Conservation (phyloP, 192 early-diverging fungal species). For the Gryganskiella cystojenkinii region DNA sequence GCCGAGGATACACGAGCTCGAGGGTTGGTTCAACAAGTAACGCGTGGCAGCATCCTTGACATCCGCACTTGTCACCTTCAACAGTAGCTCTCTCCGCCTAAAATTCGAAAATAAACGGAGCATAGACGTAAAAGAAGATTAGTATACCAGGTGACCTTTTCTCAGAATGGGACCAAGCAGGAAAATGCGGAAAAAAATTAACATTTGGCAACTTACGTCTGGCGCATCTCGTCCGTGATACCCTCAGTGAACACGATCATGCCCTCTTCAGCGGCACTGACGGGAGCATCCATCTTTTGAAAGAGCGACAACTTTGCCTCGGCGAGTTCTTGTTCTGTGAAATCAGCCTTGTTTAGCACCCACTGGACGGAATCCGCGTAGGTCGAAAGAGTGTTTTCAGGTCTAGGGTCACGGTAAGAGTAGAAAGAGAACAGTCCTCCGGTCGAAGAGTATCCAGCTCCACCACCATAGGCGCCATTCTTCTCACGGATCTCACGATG, state of each 20-base stretch:
- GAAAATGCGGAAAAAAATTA: not conserved
- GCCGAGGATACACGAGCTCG: constrained; percentile 46
- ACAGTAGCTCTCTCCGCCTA: constrained; percentile 80
- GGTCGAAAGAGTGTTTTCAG: constrained; percentile 76
- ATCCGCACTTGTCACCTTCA: constrained; percentile 73
- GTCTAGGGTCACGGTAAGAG: constrained; percentile 93
- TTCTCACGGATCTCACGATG: constrained; percentile 98
- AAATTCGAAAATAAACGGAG: constrained; percentile 13
- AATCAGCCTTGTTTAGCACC: constrained; percentile 62
- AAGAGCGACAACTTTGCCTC: constrained; percentile 95
- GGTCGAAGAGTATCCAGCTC: constrained; percentile 74
- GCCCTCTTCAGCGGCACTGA: constrained; percentile 87
- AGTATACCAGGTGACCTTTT: not conserved
- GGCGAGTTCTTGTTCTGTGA: constrained; percentile 74
- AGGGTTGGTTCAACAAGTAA: constrained; percentile 62
- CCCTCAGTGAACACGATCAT: constrained; percentile 82
- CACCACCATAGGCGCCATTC: constrained; percentile 97
- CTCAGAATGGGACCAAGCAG: not conserved
- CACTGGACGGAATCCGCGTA: constrained; percentile 76
- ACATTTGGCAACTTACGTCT: constrained; percentile 61
- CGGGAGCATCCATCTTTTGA: constrained; percentile 84
- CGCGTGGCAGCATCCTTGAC: constrained; percentile 76
- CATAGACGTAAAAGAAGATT: not conserved
- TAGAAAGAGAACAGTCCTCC: constrained; percentile 88
- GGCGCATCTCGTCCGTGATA: constrained; percentile 87